A percentile compares a stretch with the other conserved stretches of the same genome.
These are phyloP conservation scores for Leccinum cinnamomeum DNA, from an alignment of 1,284 basidiomycete genomes.

Conservation along the genomic window DNA sequence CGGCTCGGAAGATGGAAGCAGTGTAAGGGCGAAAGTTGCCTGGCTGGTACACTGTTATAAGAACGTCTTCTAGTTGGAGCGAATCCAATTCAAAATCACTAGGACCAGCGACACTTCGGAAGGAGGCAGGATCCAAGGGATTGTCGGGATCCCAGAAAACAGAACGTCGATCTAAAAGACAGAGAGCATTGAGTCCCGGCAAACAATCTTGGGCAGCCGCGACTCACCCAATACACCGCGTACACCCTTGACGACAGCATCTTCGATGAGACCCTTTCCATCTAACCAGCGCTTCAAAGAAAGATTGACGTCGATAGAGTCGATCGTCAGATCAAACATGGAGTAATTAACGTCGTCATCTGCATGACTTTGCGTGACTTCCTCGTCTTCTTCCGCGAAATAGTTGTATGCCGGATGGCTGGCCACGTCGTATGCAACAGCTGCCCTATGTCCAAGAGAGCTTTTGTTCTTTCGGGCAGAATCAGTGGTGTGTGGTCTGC, in stretches of 20 bases:
- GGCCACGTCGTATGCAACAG: conserved; percentile 70
- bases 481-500: conserved; percentile 53
- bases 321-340: conserved; percentile 89
- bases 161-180: conserved; percentile 76
- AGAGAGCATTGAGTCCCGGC: neutral
- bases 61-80: conserved; percentile 87
- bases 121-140: conserved; percentile 76
- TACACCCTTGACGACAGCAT: conserved; percentile 92
- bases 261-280: conserved; percentile 90
- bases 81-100: conserved; percentile 95
- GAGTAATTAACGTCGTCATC: conserved; percentile 71
- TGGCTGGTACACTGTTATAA: conserved; percentile 95
- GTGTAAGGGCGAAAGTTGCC: conserved; percentile 92
- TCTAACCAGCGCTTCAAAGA: conserved; percentile 93
- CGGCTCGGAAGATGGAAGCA: conserved; percentile 94
- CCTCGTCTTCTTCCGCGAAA: conserved; percentile 53
- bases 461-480: conserved; percentile 19
- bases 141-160: conserved; percentile 86
- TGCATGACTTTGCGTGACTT: conserved; percentile 25
- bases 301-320: conserved; percentile 96
- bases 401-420: conserved; percentile 71
- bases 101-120: conserved; percentile 69
- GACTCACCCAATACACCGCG: conserved; percentile 83
- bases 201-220: neutral
- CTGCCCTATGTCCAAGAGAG: conserved; percentile 48